phyloP scores from a whole-genome alignment of 495 filamentous ascomycete species.

The Talaromyces wortmannii region DNA sequence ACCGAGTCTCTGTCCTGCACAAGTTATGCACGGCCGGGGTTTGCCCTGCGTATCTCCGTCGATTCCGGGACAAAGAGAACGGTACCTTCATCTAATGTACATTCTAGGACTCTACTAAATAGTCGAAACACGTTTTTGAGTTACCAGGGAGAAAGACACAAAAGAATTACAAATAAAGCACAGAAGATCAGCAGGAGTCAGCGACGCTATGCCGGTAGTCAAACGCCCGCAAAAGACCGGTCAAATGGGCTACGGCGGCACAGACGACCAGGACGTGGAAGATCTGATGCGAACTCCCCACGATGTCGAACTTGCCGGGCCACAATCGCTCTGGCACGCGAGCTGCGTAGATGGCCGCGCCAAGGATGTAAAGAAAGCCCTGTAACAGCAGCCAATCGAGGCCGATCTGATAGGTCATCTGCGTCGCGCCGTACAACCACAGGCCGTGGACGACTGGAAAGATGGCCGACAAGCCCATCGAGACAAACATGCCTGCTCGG shows the following conservation, averaged over 20 bases:
- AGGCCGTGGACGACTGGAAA: slow-evolving; percentile 76
- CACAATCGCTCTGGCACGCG: slow-evolving; percentile 42
- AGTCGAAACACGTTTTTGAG: no score
- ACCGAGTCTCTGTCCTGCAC: not conserved
- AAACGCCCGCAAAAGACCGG: slow-evolving; percentile 50
- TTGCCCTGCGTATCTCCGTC: no score
- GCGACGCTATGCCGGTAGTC: slow-evolving; percentile 45
- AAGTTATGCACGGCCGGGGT: no score
- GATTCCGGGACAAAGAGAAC: no score
- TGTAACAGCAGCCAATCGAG: slow-evolving; percentile 76
- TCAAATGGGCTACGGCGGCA: slow-evolving; percentile 50
- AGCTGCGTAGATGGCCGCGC: slow-evolving; percentile 75
- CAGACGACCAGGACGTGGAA: slow-evolving; percentile 60
- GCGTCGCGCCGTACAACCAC: slow-evolving; percentile 46
- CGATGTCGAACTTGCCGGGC: slow-evolving; percentile 53
- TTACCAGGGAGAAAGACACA: no score
- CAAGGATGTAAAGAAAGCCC: slow-evolving; percentile 77
- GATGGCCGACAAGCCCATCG: slow-evolving; percentile 76
- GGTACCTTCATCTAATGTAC: no score
- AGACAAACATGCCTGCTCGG: slow-evolving; percentile 85
- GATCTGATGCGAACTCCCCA: slow-evolving; percentile 57
- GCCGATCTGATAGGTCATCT: slow-evolving; percentile 65
- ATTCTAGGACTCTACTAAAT: no score
- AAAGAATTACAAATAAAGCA: not conserved
- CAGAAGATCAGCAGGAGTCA: slow-evolving; percentile 17